Evolutionary conservation across 73 alveolate genomes (phyloP).

Genomic region (Chromera velia): DNA sequence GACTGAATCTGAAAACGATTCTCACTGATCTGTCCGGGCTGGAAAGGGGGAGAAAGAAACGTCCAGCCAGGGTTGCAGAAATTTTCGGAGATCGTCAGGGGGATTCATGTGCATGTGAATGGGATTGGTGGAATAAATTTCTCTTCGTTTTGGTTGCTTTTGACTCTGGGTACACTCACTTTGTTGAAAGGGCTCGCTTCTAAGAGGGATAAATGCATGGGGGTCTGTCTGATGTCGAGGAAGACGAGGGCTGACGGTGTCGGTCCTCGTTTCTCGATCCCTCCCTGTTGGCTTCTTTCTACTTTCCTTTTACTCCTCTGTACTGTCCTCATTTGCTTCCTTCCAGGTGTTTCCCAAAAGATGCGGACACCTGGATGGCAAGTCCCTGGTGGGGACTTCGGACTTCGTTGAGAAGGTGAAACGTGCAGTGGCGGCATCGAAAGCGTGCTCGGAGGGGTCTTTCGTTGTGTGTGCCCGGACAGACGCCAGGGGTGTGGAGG

Average conservation of each 20-base stretch:
- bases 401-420: conserved; percentile 57
- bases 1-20: too few relatives aligned
- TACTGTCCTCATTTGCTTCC: not conserved
- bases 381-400: conserved; percentile 60
- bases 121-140: not conserved
- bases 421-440: conserved; percentile 61
- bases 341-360: conserved; percentile 79
- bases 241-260: not conserved
- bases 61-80: too few relatives aligned
- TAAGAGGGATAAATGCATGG: not conserved
- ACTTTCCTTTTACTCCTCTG: not conserved
- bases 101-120: too few relatives aligned
- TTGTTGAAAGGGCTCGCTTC: not conserved
- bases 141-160: not conserved
- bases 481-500: conserved; percentile 82
- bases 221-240: not conserved
- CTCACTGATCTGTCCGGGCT: too few relatives aligned
- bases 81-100: too few relatives aligned
- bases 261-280: not conserved
- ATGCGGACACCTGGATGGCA: conserved; percentile 89
- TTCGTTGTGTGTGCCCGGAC: conserved; percentile 88
- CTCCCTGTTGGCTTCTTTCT: not conserved
- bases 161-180: not conserved
- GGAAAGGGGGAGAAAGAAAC: too few relatives aligned
- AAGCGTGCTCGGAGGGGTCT: conserved; percentile 72